Base-by-base conservation (phyloP, 169 alveolate genomes). In the Cryptosporidium viatorum region DNA sequence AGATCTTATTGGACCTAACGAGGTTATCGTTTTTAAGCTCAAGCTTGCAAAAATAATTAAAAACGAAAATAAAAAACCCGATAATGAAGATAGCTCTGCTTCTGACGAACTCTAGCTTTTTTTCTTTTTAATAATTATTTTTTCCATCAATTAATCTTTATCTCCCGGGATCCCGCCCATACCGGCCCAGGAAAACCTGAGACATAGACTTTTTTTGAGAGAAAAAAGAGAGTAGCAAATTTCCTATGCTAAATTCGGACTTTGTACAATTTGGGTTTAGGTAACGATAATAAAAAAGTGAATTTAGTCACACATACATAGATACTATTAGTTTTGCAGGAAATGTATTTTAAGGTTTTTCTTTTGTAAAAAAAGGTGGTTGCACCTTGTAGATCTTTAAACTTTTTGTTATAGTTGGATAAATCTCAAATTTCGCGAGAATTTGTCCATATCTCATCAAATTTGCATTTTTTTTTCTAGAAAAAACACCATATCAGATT, bases 1-100 rank as follows among this genome's bases (percentile, higher is more conserved):
- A 18, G 80, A 80, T 14, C 43, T 52, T 10, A 80, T 80, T 45
- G 89, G 75, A 2, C 89, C 89, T 29, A 80, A 80, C 29, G 89
- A 80, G 26, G 75, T 50, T 21, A 59, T 80, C n/a, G 16, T 80
- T 60, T 80, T 80, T 26, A 80, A 80, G 37, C 41, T 80, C 39
- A 80, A 48, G 37, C 75, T 80, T 21, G 75, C 23, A 23, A 80
- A 80, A 43, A 80, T 73, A 26, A 33, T 74, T 31, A 41, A 23
- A 14, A 62, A 33, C 41, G 35, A 80, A 80, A 41, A 33, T 9
- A 48, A 58, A 35, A 60, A 69, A 21, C 59, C 39, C 6, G 37
- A 45, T 35, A 23, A 43, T 12, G 43, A 43, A 7, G 31, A 21
- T 48, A 50, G 48, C 23, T 29, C 35, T 33, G 45, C 16, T 18